These are phyloP conservation scores for Gossypium laxum DNA, from an alignment of 441 rosid species.

Conservation along the genomic window DNA sequence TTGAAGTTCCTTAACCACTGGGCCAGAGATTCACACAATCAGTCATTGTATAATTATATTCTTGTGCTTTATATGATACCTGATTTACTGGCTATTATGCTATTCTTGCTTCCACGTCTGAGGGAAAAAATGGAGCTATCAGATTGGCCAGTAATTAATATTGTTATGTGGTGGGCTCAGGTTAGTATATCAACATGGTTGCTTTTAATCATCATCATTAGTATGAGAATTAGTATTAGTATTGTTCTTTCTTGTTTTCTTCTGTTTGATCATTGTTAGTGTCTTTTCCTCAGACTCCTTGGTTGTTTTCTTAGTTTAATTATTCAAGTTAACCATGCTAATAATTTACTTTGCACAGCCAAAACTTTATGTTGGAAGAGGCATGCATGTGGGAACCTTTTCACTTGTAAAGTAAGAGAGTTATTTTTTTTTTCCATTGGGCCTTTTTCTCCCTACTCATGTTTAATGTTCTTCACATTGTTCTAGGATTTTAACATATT, in stretches of 20 bases:
- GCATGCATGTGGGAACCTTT: slow-evolving; percentile 84
- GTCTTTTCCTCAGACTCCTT: neutral
- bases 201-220: neutral
- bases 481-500: slow-evolving; percentile 8
- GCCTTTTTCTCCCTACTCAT: slow-evolving; percentile 1
- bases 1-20: slow-evolving; percentile 54
- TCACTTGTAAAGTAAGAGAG: slow-evolving; percentile 63
- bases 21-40: slow-evolving; percentile 54
- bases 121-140: slow-evolving; percentile 85
- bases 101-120: slow-evolving; percentile 68
- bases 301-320: neutral
- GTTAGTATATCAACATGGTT: slow-evolving; percentile 34
- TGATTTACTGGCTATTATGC: slow-evolving; percentile 52
- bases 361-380: slow-evolving; percentile 86
- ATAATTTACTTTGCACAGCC: slow-evolving; percentile 38
- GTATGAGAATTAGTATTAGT: neutral
- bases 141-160: slow-evolving; percentile 54
- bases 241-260: neutral
- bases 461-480: neutral
- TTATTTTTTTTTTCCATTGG: slow-evolving; percentile 5
- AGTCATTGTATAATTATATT: slow-evolving; percentile 57
- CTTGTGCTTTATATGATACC: slow-evolving; percentile 76
- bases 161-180: slow-evolving; percentile 98
- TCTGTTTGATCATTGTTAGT: neutral
- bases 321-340: neutral